phyloP scores from a whole-genome alignment of 768 basidiomycete genomes.

The Pisolithus tinctorius region DNA sequence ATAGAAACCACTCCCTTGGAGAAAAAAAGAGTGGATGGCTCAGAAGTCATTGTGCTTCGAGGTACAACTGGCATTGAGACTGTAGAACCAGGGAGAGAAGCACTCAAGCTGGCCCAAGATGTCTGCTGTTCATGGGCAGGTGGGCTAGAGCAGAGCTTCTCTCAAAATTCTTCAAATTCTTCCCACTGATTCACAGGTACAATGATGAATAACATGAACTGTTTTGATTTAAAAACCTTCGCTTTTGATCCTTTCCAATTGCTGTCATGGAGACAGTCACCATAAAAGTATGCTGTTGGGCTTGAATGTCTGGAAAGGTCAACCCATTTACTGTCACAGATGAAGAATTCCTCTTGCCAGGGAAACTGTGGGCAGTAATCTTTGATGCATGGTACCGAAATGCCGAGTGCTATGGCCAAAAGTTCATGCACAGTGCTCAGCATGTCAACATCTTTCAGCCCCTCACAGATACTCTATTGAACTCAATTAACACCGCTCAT shows the following conservation, averaged over 20 bases:
- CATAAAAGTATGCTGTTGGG: constrained; percentile 2
- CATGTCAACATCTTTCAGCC: constrained; percentile 1
- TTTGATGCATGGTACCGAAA: background rate
- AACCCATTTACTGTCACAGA: constrained; percentile 4
- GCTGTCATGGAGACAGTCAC: background rate
- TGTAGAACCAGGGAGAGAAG: too few relatives aligned
- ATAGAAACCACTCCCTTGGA: too few relatives aligned
- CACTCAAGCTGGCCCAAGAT: too few relatives aligned
- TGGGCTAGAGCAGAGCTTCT: background rate
- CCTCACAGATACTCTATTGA: background rate
- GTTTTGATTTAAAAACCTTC: too few relatives aligned
- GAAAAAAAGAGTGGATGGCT: background rate
- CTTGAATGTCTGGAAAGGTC: background rate
- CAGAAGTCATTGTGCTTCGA: background rate
- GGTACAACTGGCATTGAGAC: background rate
- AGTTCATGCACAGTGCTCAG: background rate
- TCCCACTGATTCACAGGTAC: too few relatives aligned
- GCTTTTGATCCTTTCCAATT: too few relatives aligned
- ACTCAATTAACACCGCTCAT: background rate
- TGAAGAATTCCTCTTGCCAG: background rate
- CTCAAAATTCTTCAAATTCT: too few relatives aligned
- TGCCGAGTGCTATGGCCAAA: background rate
- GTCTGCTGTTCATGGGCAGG: background rate
- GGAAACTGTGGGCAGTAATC: background rate
- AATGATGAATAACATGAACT: too few relatives aligned